A percentile compares a stretch with the other conserved stretches of the same genome.
These are phyloP conservation scores for Exophiala alcalophila DNA, from an alignment of 2,329 filamentous ascomycete species.

Conservation along the genomic window DNA sequence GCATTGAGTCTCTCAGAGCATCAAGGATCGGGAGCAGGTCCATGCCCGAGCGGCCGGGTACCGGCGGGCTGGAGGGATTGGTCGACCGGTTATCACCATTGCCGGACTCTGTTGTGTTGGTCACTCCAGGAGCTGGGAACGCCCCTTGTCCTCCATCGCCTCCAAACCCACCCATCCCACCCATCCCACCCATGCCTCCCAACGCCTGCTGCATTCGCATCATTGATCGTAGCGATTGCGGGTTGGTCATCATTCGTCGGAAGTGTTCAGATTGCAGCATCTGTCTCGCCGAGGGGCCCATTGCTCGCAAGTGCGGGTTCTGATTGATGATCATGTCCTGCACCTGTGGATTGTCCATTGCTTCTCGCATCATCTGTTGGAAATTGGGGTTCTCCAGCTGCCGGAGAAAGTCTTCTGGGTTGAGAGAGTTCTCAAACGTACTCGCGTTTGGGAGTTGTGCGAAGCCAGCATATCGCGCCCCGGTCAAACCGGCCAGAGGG, in stretches of 20 bases:
- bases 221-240: slow-evolving; percentile 76
- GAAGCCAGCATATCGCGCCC: slow-evolving; percentile 89
- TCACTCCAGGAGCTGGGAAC: slow-evolving; percentile 89
- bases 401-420: slow-evolving; percentile 74
- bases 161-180: slow-evolving; percentile 51
- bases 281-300: slow-evolving; percentile 71
- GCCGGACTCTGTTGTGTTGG: slow-evolving; percentile 71
- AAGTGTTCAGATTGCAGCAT: slow-evolving; percentile 87
- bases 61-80: too few species aligned
- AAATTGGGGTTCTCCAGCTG: slow-evolving; percentile 89
- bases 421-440: slow-evolving; percentile 88
- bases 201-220: slow-evolving; percentile 73
- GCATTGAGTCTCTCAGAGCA: background rate
- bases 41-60: too few species aligned
- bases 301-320: slow-evolving; percentile 75
- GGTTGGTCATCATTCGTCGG: slow-evolving; percentile 89
- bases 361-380: slow-evolving; percentile 84
- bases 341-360: slow-evolving; percentile 90
- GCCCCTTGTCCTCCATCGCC: slow-evolving; percentile 51
- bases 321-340: slow-evolving; percentile 92
- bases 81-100: too few species aligned
- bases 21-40: slow-evolving; percentile 37
- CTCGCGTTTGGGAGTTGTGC: slow-evolving; percentile 82
- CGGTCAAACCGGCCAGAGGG: slow-evolving; percentile 83
- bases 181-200: too few species aligned